Evolutionary conservation across 345 rosid genomes (phyloP).

Genomic region (Boechera retrofracta): DNA sequence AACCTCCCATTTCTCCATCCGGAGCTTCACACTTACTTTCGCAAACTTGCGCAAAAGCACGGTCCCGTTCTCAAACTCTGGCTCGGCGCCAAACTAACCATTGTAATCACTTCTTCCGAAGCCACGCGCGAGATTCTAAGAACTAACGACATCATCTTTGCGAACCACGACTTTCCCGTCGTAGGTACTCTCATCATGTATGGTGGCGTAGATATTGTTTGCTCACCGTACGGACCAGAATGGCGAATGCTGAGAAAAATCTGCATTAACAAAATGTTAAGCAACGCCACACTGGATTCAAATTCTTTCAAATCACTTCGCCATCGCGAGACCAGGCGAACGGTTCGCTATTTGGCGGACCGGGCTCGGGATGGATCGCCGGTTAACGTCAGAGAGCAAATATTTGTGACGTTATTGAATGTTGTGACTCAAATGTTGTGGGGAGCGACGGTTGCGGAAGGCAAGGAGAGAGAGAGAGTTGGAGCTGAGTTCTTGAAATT

Average conservation of each 20-base stretch:
- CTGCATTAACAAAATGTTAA: constrained; percentile 39
- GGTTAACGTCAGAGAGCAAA: constrained; percentile 49
- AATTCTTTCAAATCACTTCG: background rate
- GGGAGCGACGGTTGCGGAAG: constrained; percentile 48
- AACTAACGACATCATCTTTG: constrained; percentile 36
- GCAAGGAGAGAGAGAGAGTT: constrained; percentile 5
- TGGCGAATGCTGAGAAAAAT: constrained; percentile 43
- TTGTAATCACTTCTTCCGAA: constrained; percentile 37
- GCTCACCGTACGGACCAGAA: constrained; percentile 26
- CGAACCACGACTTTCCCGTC: constrained; percentile 37
- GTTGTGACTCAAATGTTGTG: constrained; percentile 50
- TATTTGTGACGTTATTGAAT: constrained; percentile 42
- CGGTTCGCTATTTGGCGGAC: constrained; percentile 17
- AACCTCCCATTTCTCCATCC: constrained; percentile 40
- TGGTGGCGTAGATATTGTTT: constrained; percentile 36
- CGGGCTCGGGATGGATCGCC: constrained; percentile 39
- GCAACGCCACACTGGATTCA: constrained; percentile 45
- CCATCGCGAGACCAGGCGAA: constrained; percentile 31
- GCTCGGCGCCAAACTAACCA: constrained; percentile 36
- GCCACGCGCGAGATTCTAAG: constrained; percentile 30
- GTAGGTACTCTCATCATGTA: constrained; percentile 1
- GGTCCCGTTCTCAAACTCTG: constrained; percentile 47
- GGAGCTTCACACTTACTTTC: constrained; percentile 38
- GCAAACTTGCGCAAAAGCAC: constrained; percentile 23
- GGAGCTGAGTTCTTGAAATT: constrained; percentile 32